A percentile compares a stretch with the other conserved stretches of the same genome.
Evolutionary conservation across 495 filamentous ascomycete species (phyloP).

Genomic region (Neurospora sp.): DNA sequence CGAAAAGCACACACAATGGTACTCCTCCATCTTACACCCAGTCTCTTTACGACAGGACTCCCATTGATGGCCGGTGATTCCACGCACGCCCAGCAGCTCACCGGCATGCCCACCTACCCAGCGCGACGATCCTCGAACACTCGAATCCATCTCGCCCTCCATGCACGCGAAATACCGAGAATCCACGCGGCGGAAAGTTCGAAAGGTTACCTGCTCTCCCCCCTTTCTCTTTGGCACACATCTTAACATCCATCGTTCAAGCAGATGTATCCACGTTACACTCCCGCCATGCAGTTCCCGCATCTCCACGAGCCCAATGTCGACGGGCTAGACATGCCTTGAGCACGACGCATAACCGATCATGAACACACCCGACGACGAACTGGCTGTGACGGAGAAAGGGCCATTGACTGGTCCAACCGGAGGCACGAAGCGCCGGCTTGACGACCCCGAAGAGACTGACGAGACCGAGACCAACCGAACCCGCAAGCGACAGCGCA

Average conservation of each 20-base stretch:
- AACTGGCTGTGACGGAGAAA: background rate
- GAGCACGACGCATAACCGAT: background rate
- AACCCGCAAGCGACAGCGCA: background rate
- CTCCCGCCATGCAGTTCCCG: background rate
- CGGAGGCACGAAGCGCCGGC: background rate
- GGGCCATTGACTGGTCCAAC: background rate
- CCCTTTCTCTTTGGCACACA: background rate
- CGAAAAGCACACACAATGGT: background rate
- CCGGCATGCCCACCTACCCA: background rate
- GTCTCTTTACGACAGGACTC: background rate
- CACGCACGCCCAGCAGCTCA: background rate
- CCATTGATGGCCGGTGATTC: background rate
- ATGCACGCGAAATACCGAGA: background rate
- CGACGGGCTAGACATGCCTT: background rate
- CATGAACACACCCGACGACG: background rate
- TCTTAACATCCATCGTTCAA: background rate
- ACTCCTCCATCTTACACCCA: background rate
- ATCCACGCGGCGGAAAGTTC: accelerated
- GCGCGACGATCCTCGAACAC: background rate
- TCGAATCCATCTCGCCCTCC: background rate
- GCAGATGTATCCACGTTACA: background rate
- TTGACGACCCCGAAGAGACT: background rate
- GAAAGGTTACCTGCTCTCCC: background rate
- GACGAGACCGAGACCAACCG: background rate
- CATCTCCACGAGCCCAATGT: background rate